These are phyloP conservation scores for Capronia coronata DNA, from an alignment of 2,329 filamentous ascomycete genomes.

Conservation along the genomic window DNA sequence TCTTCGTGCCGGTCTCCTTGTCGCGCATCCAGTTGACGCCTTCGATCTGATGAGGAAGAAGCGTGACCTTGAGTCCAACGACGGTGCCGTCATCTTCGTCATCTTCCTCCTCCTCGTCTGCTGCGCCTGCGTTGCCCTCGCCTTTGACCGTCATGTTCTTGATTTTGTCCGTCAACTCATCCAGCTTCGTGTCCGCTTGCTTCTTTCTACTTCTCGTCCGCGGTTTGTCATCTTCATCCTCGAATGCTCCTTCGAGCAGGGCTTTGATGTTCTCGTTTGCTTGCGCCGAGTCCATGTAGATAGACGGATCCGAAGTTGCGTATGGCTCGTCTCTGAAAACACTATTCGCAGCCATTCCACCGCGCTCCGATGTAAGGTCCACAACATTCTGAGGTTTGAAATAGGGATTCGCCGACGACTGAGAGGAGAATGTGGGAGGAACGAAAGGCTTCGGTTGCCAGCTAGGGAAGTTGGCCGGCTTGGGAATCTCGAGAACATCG, in stretches of 20 bases:
- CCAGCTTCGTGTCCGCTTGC: slow-evolving; percentile 35
- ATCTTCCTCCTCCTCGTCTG: slow-evolving; percentile 39
- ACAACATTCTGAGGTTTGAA: slow-evolving; percentile 42
- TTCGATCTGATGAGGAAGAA: slow-evolving; percentile 89
- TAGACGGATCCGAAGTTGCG: slow-evolving; percentile 49
- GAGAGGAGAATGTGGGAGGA: slow-evolving; percentile 50
- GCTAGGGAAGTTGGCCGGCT: slow-evolving; percentile 43
- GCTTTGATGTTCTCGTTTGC: slow-evolving; percentile 50
- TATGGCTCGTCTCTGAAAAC: slow-evolving; percentile 42
- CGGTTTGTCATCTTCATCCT: slow-evolving; percentile 43
- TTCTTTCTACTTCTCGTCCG: slow-evolving; percentile 37
- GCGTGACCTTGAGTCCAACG: slow-evolving; percentile 75
- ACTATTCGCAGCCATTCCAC: slow-evolving; percentile 43
- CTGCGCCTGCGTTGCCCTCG: slow-evolving; percentile 27
- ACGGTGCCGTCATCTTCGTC: slow-evolving; percentile 58
- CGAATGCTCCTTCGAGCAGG: slow-evolving; percentile 46
- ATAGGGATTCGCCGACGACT: slow-evolving; percentile 32
- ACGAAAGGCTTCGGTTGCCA: slow-evolving; percentile 47
- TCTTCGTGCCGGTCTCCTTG: slow-evolving; percentile 79
- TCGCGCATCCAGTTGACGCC: slow-evolving; percentile 93
- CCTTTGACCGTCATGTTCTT: slow-evolving; percentile 39
- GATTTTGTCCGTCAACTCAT: slow-evolving; percentile 41
- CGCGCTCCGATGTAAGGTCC: slow-evolving; percentile 41
- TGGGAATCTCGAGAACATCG: slow-evolving; percentile 42
- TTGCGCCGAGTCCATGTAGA: slow-evolving; percentile 44